Evolutionary conservation across 75 land plant genomes (phyloP).

Genomic region (Pinus tabuliformis): DNA sequence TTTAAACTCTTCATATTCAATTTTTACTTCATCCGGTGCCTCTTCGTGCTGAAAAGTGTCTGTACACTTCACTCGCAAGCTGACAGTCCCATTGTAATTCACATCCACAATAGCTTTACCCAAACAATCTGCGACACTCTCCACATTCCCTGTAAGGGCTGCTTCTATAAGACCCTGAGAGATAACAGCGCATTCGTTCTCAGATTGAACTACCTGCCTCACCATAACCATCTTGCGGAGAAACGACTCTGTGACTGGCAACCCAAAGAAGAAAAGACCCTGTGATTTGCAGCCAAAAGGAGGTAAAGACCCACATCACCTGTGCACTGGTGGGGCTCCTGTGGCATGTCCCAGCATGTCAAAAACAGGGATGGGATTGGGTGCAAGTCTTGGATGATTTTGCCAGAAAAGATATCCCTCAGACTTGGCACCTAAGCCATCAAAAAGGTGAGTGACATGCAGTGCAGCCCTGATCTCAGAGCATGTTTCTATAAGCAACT

Average conservation of each 20-base stretch:
- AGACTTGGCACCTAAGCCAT: too few species aligned
- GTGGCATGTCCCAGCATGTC: too few species aligned
- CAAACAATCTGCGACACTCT: slow-evolving; percentile 32
- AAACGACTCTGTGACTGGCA: background rate
- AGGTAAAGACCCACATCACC: background rate
- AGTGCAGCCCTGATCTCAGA: too few species aligned
- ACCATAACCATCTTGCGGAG: slow-evolving; percentile 5
- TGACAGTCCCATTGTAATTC: slow-evolving; percentile 66
- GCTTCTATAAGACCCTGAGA: slow-evolving; percentile 47
- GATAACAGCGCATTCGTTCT: slow-evolving; percentile 29
- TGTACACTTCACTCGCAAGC: slow-evolving; percentile 36
- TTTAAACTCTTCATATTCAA: slow-evolving; percentile 55
- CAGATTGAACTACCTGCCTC: slow-evolving; percentile 42
- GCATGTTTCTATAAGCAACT: too few species aligned
- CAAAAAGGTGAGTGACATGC: too few species aligned
- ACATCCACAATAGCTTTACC: slow-evolving; percentile 61
- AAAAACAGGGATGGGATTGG: too few species aligned
- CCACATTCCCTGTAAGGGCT: slow-evolving; percentile 34
- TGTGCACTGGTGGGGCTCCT: too few species aligned
- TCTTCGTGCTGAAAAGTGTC: slow-evolving; percentile 63
- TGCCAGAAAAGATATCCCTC: too few species aligned
- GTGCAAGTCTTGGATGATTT: too few species aligned
- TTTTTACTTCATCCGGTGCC: slow-evolving; percentile 40
- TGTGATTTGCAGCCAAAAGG: background rate
- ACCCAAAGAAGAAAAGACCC: background rate